A percentile compares a stretch with the other conserved stretches of the same genome.
phyloP scores from a whole-genome alignment of 1,139 yeast genomes.

The Sugiyamaella grinbergsii region DNA sequence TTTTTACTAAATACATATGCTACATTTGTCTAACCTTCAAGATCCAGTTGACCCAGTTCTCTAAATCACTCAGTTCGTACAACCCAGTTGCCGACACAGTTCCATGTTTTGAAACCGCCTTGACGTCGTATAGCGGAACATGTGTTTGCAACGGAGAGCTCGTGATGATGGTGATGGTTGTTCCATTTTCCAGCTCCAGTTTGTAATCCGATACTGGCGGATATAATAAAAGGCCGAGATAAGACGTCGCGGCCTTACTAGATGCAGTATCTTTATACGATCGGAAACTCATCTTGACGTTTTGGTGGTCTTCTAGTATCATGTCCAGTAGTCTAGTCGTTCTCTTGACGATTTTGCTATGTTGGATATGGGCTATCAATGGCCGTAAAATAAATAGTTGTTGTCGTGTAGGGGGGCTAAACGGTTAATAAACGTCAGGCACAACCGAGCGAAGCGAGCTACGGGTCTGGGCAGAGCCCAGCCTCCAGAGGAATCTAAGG shows the following conservation, averaged over 20 bases:
- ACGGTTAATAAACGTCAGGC: background rate
- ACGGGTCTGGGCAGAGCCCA: conserved; percentile 23
- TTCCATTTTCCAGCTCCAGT: conserved; percentile 19
- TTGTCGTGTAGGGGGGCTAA: conserved; percentile 37
- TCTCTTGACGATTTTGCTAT: conserved; percentile 53
- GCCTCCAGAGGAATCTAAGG: too few relatives aligned
- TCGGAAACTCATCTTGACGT: conserved; percentile 26
- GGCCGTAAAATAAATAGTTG: conserved; percentile 61
- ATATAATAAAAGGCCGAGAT: conserved; percentile 36
- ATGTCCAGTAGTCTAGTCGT: conserved; percentile 50
- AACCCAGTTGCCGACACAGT: conserved; percentile 41
- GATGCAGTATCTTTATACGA: conserved; percentile 20
- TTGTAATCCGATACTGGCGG: conserved; percentile 35
- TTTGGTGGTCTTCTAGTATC: conserved; percentile 41
- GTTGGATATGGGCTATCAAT: conserved; percentile 67
- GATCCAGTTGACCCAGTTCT: conserved; percentile 67
- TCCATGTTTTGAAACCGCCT: conserved; percentile 46
- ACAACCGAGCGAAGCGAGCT: background rate
- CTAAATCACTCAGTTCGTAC: conserved; percentile 62
- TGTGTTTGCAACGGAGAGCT: conserved; percentile 39
- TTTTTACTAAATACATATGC: too few relatives aligned
- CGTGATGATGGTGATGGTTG: conserved; percentile 32
- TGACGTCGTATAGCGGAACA: conserved; percentile 40
- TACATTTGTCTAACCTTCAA: conserved; percentile 22
- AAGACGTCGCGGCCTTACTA: conserved; percentile 20